These are phyloP conservation scores for Henckelia pumila DNA, from an alignment of 257 asterid species.

Conservation along the genomic window DNA sequence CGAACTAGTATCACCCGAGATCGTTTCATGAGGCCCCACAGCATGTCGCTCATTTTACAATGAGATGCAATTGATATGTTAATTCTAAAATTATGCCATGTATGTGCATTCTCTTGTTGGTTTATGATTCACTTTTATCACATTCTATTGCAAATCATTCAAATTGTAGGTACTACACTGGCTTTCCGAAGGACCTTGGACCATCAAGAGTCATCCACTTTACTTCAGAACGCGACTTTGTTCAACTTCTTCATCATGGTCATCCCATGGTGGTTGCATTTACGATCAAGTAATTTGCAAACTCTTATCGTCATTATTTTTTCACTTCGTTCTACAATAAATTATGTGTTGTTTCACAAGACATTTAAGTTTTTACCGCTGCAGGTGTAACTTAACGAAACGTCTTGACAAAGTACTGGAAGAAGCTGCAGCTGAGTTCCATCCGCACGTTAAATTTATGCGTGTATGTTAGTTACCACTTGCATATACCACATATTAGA, in stretches of 20 bases:
- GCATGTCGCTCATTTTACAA: background rate
- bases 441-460: slow-evolving; percentile 84
- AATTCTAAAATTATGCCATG: background rate
- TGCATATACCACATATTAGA: background rate
- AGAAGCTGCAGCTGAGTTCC: slow-evolving; percentile 88
- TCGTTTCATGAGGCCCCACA: background rate
- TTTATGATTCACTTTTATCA: slow-evolving; percentile 2
- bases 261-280: slow-evolving; percentile 91
- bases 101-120: background rate
- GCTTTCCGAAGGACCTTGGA: slow-evolving; percentile 93
- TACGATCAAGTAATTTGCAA: slow-evolving; percentile 66
- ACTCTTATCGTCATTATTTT: slow-evolving; percentile 7
- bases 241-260: slow-evolving; percentile 92
- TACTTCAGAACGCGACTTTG: slow-evolving; percentile 90
- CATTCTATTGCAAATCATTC: slow-evolving; percentile 16
- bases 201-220: slow-evolving; percentile 78
- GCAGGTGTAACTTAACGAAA: slow-evolving; percentile 82
- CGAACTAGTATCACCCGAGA: too few relatives aligned
- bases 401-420: slow-evolving; percentile 84
- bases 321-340: background rate
- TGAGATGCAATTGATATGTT: slow-evolving; percentile 9
- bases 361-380: slow-evolving; percentile 15
- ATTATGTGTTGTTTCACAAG: slow-evolving; percentile 5
- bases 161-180: slow-evolving; percentile 69
- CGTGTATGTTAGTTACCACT: slow-evolving; percentile 62